A percentile compares a stretch with the other conserved stretches of the same genome.
Conservation (phyloP, 208 protist species). For the Leishmania turanica region DNA sequence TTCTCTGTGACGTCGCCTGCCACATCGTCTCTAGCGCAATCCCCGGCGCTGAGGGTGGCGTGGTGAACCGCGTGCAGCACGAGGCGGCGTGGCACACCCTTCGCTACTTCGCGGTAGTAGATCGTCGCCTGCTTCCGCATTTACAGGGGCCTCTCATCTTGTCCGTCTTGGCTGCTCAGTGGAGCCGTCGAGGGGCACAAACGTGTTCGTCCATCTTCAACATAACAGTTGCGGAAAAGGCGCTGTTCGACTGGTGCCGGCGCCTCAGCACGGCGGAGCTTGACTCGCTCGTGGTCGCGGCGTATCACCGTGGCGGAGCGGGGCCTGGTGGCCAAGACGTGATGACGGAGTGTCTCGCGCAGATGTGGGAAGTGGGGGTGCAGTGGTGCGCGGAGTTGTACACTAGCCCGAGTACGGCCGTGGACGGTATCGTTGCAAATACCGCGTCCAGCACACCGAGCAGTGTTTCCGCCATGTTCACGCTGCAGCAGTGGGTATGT, state of each 20-base stretch:
- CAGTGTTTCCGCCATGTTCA: neutral
- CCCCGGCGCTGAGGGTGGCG: conserved; percentile 17
- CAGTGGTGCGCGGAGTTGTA: conserved; percentile 27
- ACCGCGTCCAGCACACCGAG: neutral
- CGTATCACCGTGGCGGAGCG: conserved; percentile 1
- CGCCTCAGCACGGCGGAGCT: neutral
- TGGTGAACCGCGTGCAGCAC: conserved; percentile 29
- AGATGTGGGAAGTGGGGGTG: conserved; percentile 29
- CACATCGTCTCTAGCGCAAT: conserved; percentile 28
- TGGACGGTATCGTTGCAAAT: too few relatives aligned
- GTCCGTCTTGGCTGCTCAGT: conserved; percentile 14
- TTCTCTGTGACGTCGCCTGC: conserved; percentile 29
- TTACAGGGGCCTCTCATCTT: conserved; percentile 27
- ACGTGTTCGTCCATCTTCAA: conserved; percentile 9
- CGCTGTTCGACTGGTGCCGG: conserved; percentile 20
- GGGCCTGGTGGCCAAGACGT: neutral
- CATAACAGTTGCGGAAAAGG: conserved; percentile 10
- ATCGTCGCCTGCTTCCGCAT: conserved; percentile 17
- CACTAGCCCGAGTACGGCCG: neutral
- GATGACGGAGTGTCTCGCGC: conserved; percentile 8
- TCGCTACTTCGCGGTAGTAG: conserved; percentile 3
- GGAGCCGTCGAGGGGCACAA: neutral
- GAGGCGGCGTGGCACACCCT: conserved; percentile 24
- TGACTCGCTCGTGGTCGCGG: conserved; percentile 1
- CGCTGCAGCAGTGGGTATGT: conserved; percentile 14